A percentile compares a stretch with the other conserved stretches of the same genome.
Conservation (phyloP, 23 red algal species). For the Gracilariopsis chorda region DNA sequence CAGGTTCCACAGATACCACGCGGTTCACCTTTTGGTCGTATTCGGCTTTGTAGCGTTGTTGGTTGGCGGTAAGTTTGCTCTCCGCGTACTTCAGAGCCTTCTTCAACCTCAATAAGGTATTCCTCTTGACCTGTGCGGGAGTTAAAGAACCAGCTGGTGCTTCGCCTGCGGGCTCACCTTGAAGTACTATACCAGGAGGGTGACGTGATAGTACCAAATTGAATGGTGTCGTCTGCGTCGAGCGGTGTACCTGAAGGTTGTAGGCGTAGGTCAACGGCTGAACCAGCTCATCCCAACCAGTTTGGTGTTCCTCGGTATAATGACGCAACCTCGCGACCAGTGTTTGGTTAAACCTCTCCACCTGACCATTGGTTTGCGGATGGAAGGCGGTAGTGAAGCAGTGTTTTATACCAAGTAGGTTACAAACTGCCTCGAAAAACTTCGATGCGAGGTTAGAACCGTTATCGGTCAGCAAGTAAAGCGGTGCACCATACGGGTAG, state of each 20-base stretch:
- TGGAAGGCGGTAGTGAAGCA: constrained; percentile 35
- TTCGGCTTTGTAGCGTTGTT: not conserved
- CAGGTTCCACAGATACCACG: not conserved
- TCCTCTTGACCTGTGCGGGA: not conserved
- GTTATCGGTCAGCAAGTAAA: constrained; percentile 21
- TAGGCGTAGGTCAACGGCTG: not conserved
- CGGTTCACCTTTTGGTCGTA: not conserved
- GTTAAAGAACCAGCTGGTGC: not conserved
- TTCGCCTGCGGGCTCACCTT: not conserved
- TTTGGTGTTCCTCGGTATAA: constrained; percentile 16
- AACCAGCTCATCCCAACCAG: constrained; percentile 3
- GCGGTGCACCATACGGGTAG: not conserved
- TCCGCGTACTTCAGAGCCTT: not conserved
- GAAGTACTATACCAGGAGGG: not conserved
- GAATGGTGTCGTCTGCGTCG: not conserved
- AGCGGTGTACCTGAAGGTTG: constrained; percentile 2
- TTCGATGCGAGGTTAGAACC: not conserved
- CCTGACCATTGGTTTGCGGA: constrained; percentile 25
- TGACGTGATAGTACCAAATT: constrained; percentile 13
- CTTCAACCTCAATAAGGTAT: not conserved
- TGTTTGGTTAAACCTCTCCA: constrained; percentile 34
- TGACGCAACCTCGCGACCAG: not conserved
- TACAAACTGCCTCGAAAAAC: constrained; percentile 25
- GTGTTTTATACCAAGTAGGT: not conserved
- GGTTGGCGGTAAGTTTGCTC: not conserved